Conservation (phyloP, 73 alveolate genomes). For the Effrenium voratum region DNA sequence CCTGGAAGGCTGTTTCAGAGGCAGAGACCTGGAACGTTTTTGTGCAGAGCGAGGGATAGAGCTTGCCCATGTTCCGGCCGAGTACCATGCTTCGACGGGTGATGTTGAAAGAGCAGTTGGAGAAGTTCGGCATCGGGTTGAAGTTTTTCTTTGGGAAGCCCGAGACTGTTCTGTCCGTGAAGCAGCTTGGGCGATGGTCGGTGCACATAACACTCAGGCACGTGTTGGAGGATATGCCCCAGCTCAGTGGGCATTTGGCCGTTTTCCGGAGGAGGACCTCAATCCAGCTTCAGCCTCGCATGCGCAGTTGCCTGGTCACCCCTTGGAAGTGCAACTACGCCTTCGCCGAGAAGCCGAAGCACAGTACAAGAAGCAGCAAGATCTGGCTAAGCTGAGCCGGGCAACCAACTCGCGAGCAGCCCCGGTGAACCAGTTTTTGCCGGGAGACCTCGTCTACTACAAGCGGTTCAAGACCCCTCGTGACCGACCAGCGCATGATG, state of each 20-base stretch:
- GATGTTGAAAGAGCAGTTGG: constrained; percentile 31
- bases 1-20: constrained; percentile 21
- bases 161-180: background rate
- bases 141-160: background rate
- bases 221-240: background rate
- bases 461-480: background rate
- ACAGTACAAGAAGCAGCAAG: background rate
- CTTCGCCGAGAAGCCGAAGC: background rate
- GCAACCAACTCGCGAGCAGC: background rate
- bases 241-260: background rate
- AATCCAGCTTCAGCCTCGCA: background rate
- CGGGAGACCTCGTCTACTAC: constrained; percentile 5
- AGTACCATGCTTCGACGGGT: background rate
- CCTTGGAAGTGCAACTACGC: background rate
- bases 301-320: background rate
- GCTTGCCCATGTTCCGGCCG: constrained; percentile 7
- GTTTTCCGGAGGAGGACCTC: background rate
- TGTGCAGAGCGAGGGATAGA: constrained; percentile 26
- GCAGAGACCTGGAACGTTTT: background rate
- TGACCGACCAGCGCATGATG: background rate
- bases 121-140: background rate
- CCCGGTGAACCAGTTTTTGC: background rate
- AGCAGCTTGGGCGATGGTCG: background rate
- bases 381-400: background rate
- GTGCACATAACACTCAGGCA: background rate